Percentiles rank a stretch among this genome's conserved stretches.
phyloP scores from a whole-genome alignment of 1,284 basidiomycete species.

The Agaricales sp. region DNA sequence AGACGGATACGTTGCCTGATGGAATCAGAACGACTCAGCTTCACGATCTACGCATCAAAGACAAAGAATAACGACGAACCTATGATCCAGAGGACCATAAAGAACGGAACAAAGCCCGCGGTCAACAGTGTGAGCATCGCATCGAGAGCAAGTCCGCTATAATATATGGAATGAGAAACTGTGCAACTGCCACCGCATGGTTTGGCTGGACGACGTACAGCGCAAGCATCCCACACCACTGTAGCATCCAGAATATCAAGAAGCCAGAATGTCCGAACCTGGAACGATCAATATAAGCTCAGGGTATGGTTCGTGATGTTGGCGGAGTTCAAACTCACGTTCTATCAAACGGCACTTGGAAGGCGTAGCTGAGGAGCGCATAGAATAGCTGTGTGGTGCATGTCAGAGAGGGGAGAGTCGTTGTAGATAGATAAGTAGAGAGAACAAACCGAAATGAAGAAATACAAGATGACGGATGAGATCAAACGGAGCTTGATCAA shows the following conservation, averaged over 20 bases:
- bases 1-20: slow-evolving; percentile 42
- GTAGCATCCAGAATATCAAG: slow-evolving; percentile 48
- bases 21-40: slow-evolving; percentile 2
- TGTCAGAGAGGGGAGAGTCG: too few relatives aligned
- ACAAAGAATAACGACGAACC: slow-evolving; percentile 15
- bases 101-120: slow-evolving; percentile 29
- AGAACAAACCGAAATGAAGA: slow-evolving; percentile 34
- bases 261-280: slow-evolving; percentile 36
- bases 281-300: too few relatives aligned
- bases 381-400: slow-evolving; percentile 25
- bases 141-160: slow-evolving; percentile 43
- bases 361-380: slow-evolving; percentile 43
- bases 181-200: not conserved
- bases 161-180: not conserved
- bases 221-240: slow-evolving; percentile 34
- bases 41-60: not conserved
- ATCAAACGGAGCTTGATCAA: slow-evolving; percentile 36
- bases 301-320: slow-evolving; percentile 3
- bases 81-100: slow-evolving; percentile 43
- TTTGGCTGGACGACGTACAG: slow-evolving; percentile 17
- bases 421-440: too few relatives aligned
- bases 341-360: slow-evolving; percentile 38
- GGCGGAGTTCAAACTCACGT: slow-evolving; percentile 18
- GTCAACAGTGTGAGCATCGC: slow-evolving; percentile 35
- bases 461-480: slow-evolving; percentile 34